Base-by-base conservation (phyloP, 176 grass and related monocot species). In the Musa troglodytarum region DNA sequence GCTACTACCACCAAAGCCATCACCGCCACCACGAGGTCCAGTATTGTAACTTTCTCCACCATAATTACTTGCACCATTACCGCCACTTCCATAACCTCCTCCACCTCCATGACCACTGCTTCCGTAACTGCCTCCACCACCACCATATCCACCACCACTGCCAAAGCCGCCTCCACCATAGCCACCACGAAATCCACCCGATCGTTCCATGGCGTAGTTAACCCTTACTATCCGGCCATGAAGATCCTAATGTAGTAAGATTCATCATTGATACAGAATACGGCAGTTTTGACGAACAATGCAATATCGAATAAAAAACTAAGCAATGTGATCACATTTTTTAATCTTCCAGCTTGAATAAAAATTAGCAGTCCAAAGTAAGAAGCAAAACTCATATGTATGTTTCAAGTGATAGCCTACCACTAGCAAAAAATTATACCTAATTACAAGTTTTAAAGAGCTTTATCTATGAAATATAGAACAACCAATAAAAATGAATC, bases 181-280 rank as follows among this genome's bases (percentile, higher is more conserved):
- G 3, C 69, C 69, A 14, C 69, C 69, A 72, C 17, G 69, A 53
- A 13, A 53, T 72, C 50, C 69, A 53, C 63, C 23, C n/a, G 76
- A 68, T 26, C 76, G 87, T 43, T 90, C 92, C 76, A 77, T 92
- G 72, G 87, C 89, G 7, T 86, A 70, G 68, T 79, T 53, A 26
- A 96, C 92, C 81, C 77, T 86, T 76, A 96, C 11, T 62, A 54
- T 74, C 79, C 92, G 76, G 55, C 92, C 92, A 76, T 96, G 89
- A 84, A 96, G 87, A 10, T 90, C 88, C 94, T 98, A 77, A 29
- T 1, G 50, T 28, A 43, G 22, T 2, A 11, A 20, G 11, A 22
- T 8, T 55, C 2, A 69, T 54, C 52, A 74, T 28, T 43, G 34
- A 43, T 29, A 26, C 24, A 43, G 3, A 20, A 25, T 14, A 73